A percentile compares a stretch with the other conserved stretches of the same genome.
These are phyloP conservation scores for Lasiosphaeriaceae sp. DNA, from an alignment of 495 filamentous ascomycete genomes.

Conservation along the genomic window DNA sequence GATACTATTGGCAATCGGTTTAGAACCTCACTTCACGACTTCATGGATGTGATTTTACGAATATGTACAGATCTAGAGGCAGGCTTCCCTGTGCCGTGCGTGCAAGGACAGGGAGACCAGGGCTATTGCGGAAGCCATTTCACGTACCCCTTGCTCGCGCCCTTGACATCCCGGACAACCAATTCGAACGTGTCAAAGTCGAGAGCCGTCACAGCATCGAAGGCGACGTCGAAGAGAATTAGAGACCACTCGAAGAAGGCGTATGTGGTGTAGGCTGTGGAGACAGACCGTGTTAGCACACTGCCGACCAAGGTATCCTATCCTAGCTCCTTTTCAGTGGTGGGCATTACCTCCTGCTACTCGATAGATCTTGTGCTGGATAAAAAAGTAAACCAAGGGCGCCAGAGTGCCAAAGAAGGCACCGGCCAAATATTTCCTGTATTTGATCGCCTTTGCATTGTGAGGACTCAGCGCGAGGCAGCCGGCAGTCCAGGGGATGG, in stretches of 20 bases:
- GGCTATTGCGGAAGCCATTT: constrained; percentile 85
- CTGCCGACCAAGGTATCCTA: background rate
- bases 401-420: constrained; percentile 89
- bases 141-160: constrained; percentile 98
- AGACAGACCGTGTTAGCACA: constrained; percentile 15
- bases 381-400: constrained; percentile 93
- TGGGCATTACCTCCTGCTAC: constrained; percentile 73
- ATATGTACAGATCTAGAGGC: constrained; percentile 23
- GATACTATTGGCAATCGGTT: constrained; percentile 30
- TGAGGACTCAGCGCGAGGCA: constrained; percentile 85
- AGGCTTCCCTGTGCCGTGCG: constrained; percentile 7
- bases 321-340: background rate
- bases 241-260: constrained; percentile 97
- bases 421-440: constrained; percentile 77
- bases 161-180: constrained; percentile 82
- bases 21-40: constrained; percentile 38
- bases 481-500: constrained; percentile 91
- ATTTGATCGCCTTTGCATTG: constrained; percentile 80
- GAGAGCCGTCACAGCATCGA: constrained; percentile 93
- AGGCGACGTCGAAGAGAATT: constrained; percentile 91
- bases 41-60: too few relatives aligned
- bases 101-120: constrained; percentile 8
- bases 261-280: constrained; percentile 91
- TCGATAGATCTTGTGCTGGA: constrained; percentile 97
- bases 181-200: constrained; percentile 92